Evolutionary conservation across 208 protist genomes (phyloP).

Genomic region (Trypanosoma cruzi): DNA sequence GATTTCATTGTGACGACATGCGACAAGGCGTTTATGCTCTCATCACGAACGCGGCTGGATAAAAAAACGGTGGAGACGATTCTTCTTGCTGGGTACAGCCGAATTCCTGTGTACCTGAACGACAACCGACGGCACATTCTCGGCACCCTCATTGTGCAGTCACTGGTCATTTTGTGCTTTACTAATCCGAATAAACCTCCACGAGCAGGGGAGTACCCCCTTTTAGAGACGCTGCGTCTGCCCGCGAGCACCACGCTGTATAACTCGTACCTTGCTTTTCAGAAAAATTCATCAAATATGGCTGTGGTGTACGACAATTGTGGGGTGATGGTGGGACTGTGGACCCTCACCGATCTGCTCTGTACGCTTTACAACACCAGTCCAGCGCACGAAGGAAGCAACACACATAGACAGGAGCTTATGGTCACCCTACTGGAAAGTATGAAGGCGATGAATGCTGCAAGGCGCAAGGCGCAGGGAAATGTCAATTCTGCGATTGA

Average conservation of each 20-base stretch:
- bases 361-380: constrained; percentile 47
- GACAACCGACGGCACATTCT: constrained; percentile 76
- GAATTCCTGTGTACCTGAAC: constrained; percentile 85
- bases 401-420: constrained; percentile 40
- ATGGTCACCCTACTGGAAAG: constrained; percentile 46
- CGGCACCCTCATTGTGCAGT: constrained; percentile 86
- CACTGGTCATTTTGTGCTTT: constrained; percentile 73
- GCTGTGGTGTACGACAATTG: constrained; percentile 58
- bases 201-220: constrained; percentile 65
- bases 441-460: constrained; percentile 45
- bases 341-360: constrained; percentile 73
- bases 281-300: constrained; percentile 57
- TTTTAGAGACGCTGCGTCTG: constrained; percentile 64
- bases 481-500: background rate
- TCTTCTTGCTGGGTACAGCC: constrained; percentile 66
- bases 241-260: constrained; percentile 56
- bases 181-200: constrained; percentile 47
- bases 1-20: constrained; percentile 56
- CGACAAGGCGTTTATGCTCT: constrained; percentile 81
- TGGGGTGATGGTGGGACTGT: constrained; percentile 55
- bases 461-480: constrained; percentile 23
- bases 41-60: constrained; percentile 55
- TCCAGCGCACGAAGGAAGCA: constrained; percentile 12
- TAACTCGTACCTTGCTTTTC: constrained; percentile 69
- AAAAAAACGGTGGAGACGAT: constrained; percentile 62